A percentile compares a stretch with the other conserved stretches of the same genome.
Evolutionary conservation across 2,329 filamentous ascomycete species (phyloP).

Genomic region (Fusarium subglutinans): DNA sequence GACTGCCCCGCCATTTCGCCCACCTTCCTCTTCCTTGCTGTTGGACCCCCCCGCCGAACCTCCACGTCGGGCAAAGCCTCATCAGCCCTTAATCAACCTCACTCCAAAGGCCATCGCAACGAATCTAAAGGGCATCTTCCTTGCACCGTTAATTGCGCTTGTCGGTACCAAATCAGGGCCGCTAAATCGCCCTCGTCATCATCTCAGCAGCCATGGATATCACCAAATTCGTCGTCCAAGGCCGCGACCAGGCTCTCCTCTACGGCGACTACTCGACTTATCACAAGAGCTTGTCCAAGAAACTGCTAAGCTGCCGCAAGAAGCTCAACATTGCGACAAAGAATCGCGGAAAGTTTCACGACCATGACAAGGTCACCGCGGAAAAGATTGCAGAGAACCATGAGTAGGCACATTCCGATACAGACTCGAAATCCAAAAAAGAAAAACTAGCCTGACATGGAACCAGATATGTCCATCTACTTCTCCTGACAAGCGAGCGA

Average conservation of each 20-base stretch:
- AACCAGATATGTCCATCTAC: constrained; percentile 76
- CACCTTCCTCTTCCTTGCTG: constrained; percentile 5
- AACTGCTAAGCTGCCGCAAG: constrained; percentile 83
- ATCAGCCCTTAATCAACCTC: constrained; percentile 30
- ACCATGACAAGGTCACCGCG: constrained; percentile 75
- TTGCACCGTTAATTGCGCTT: neutral
- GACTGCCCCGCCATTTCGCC: constrained; percentile 38
- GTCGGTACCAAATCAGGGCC: neutral
- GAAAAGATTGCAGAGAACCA: constrained; percentile 78
- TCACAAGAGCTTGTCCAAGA: constrained; percentile 79
- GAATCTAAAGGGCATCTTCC: neutral
- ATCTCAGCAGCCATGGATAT: constrained; percentile 75
- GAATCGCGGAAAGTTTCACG: constrained; percentile 85
- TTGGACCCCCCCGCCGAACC: constrained; percentile 38
- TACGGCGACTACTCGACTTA: constrained; percentile 91
- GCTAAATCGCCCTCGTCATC: neutral
- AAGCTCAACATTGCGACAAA: constrained; percentile 85
- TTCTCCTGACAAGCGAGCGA: constrained; percentile 86
- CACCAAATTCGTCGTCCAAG: constrained; percentile 82
- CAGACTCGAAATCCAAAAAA: neutral
- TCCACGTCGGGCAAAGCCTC: constrained; percentile 41
- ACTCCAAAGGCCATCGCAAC: constrained; percentile 12
- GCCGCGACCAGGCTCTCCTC: constrained; percentile 83
- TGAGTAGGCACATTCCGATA: constrained; percentile 66
- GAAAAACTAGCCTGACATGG: constrained; percentile 26